Percentiles rank a stretch among this genome's conserved stretches.
These are phyloP conservation scores for Globisporangium mamillatum DNA, from an alignment of 352 stramenopile species.

Conservation along the genomic window DNA sequence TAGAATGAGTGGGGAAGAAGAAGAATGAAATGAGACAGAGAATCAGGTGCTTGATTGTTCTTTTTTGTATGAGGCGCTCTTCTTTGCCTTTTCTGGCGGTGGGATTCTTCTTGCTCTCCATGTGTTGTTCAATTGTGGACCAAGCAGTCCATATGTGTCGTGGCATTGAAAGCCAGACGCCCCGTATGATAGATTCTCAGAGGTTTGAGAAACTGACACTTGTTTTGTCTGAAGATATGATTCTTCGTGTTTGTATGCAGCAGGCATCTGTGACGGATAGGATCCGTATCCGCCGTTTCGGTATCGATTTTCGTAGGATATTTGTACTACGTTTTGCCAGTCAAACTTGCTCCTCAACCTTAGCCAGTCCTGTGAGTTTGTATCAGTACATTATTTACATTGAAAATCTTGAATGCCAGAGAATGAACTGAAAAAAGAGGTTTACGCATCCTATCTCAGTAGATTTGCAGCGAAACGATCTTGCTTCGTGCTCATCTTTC, in stretches of 20 bases:
- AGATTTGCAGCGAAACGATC: background rate
- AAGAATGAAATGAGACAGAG: background rate
- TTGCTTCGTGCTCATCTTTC: background rate
- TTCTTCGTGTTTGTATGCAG: background rate
- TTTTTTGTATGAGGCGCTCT: background rate
- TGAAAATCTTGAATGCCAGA: too few species aligned
- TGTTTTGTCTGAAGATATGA: background rate
- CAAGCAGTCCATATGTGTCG: background rate
- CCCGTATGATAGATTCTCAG: background rate
- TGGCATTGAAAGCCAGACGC: background rate
- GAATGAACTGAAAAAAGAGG: background rate
- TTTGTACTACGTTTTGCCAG: background rate
- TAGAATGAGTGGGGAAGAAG: background rate
- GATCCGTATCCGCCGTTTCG: conserved; percentile 1
- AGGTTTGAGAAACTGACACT: background rate
- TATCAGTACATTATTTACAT: background rate
- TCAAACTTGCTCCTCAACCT: background rate
- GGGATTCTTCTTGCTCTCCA: conserved; percentile 7
- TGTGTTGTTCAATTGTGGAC: conserved; percentile 14
- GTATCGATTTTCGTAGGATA: background rate
- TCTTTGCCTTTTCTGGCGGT: background rate
- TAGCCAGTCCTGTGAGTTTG: background rate
- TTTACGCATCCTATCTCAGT: background rate
- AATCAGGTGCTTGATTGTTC: conserved; percentile 1
- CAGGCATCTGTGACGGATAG: background rate